Conservation (phyloP, 208 protist genomes). For the Leishmania lainsoni region DNA sequence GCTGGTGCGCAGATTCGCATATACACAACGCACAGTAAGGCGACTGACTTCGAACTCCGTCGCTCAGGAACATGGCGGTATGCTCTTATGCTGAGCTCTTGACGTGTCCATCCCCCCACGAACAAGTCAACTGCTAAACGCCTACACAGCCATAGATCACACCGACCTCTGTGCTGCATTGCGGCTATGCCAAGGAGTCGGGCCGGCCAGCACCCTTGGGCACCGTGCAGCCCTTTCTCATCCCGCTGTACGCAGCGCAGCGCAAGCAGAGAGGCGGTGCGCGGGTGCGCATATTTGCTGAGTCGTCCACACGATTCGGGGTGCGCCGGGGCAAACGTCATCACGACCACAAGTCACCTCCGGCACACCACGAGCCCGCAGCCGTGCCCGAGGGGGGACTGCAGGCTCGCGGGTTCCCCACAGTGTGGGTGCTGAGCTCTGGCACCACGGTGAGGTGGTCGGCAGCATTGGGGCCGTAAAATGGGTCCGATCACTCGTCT, state of each 20-base stretch:
- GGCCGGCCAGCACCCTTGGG: background rate
- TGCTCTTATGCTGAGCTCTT: background rate
- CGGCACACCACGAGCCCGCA: background rate
- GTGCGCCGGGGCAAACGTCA: background rate
- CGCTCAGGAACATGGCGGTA: background rate
- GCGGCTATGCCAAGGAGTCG: background rate
- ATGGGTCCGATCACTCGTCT: background rate
- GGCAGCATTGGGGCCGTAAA: background rate
- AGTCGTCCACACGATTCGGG: background rate
- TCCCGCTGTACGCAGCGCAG: background rate
- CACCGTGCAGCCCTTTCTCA: background rate
- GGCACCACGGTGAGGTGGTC: background rate
- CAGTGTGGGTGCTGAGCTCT: background rate
- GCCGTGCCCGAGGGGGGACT: background rate
- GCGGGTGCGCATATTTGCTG: background rate
- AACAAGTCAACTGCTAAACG: background rate
- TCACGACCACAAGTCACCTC: background rate
- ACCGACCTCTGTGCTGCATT: background rate
- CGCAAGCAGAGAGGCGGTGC: background rate
- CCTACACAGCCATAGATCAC: background rate
- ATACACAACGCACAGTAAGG: background rate
- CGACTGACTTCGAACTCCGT: background rate
- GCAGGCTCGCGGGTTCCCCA: background rate
- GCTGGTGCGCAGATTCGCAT: background rate
- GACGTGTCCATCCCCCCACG: background rate